Evolutionary conservation across 163 green algal genomes (phyloP), one percentile per base, ranked within the genome.

Genomic region (Coccomyxa subellipsoidea): DNA sequence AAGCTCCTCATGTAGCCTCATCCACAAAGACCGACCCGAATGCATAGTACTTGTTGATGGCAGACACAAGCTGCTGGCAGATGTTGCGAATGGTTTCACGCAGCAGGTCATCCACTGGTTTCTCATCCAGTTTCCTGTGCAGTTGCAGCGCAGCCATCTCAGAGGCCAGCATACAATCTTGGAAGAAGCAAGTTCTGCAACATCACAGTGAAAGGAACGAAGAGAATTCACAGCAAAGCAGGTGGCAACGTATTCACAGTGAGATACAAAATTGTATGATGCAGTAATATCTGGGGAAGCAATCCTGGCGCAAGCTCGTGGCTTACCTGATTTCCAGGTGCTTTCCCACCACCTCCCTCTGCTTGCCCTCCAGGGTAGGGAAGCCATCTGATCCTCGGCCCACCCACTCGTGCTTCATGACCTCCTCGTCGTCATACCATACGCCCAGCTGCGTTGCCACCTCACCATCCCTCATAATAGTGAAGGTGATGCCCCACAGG

Each of bases 331-430:
- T 95, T 72, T 94, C 89, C 82, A 97, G 89, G 79, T 94, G 81
- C 84, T 96, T 95, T 36, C 94, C 94, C 27, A 71, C n/a, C 4
- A 97, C 81, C 47, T 93, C 83, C 35, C 93, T 82, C 3, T 84
- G 59, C 38, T 93, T 93, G 38, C 94, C 94, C 87, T 96, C 90
- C 75, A 92, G 82, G 18, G 87, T 82, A 0, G 94, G 94, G 84
- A 97, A 95, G 82, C 94, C 94, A 70, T 97, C 93, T 73, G 89
- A 79, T 72, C 90, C 91, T 40, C 90, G 85, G 71, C 92, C 94
- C n/a, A 97, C 86, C 86, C 87, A 96, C 77, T 96, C 92, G 81
- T 92, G 89, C 78, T 90, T 93, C 36, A 83, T 29, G 4, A 59
- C 31, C 4, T 71, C 54, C 69, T 87, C 84, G 15, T 81, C 69